Base-by-base conservation (phyloP, 208 protist genomes). In the Trypanosoma avium region DNA sequence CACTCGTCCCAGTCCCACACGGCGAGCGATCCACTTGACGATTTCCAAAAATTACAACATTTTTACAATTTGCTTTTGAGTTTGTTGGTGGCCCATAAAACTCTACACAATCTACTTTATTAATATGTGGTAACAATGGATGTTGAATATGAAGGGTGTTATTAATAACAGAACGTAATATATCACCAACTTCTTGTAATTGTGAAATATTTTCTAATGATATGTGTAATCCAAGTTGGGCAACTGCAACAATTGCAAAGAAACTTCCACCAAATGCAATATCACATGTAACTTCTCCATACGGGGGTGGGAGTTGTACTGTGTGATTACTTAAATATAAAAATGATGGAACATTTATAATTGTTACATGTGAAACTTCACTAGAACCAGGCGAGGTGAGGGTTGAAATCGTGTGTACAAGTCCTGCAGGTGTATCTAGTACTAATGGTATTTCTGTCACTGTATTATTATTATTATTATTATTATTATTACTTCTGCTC, bases 11-110 rank as follows among this genome's bases (percentile, higher is more conserved):
- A 6, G 58, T 63, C 5, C 58, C 58, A 38, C 58, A 63, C 19
- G 58, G 58, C 2, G 42, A 63, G 4, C 58, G 58, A n/a, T 63
- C 58, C 32, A 52, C 58, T n/a, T 64, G 22, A 2, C 46, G 59
- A 17, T 64, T 64, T 17, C 59, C 59, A n/a, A 64, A 64, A 32
- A 54, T 57, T 19, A 66, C 45, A 49, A 66, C 46, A n/a, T 48
- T 57, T 38, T 57, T 57, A 40, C 48, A 48, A 1, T 1, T 26
- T 24, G 48, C 48, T 13, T 46, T 12, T 24, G 46, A 27, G 46
- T 65, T 6, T 10, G 60, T 56, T 26, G 60, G 26, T 5, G 47
- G 60, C 32, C 48, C 47, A 32, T 56, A 65, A 27, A 55, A 24
- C 47, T 65, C 47, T 17, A 65, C 60, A 40, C 32, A 49, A 35